Percentiles rank a stretch among this genome's conserved stretches.
Conservation (phyloP, 129 eudicot species). For the Calendula officinalis region DNA sequence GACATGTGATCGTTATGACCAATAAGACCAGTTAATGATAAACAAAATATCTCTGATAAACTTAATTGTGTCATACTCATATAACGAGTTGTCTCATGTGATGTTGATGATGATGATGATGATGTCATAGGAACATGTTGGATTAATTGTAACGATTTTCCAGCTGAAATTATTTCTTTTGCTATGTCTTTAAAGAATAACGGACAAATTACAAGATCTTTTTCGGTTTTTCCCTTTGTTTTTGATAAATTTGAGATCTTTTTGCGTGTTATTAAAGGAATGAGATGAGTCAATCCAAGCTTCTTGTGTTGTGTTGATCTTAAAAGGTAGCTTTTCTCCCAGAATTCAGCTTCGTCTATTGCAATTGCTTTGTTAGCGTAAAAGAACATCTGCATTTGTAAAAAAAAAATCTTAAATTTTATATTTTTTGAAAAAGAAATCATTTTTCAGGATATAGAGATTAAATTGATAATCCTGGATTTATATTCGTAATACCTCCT, state of each 20-base stretch:
- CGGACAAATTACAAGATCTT: conserved; percentile 62
- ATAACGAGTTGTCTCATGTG: conserved; percentile 29
- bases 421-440: background rate
- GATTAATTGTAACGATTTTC: conserved; percentile 89
- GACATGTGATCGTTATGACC: conserved; percentile 85
- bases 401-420: background rate
- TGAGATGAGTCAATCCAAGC: conserved; percentile 25
- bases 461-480: conserved; percentile 2
- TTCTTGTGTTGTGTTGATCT: conserved; percentile 46
- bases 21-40: conserved; percentile 80
- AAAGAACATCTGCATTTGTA: conserved; percentile 73
- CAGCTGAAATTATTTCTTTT: conserved; percentile 80
- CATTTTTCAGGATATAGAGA: background rate
- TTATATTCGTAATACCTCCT: conserved; percentile 53
- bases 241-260: conserved; percentile 32
- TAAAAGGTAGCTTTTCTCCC: conserved; percentile 88
- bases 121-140: conserved; percentile 65
- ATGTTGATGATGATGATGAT: conserved; percentile 26
- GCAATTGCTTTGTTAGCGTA: conserved; percentile 67
- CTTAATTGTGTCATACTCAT: conserved; percentile 52
- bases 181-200: conserved; percentile 77
- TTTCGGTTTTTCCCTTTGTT: conserved; percentile 43
- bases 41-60: conserved; percentile 80
- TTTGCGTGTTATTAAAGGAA: conserved; percentile 25
- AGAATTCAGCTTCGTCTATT: conserved; percentile 80